These are phyloP conservation scores for Botrytis paeoniae DNA, from an alignment of 2,329 filamentous ascomycete species.

Conservation along the genomic window DNA sequence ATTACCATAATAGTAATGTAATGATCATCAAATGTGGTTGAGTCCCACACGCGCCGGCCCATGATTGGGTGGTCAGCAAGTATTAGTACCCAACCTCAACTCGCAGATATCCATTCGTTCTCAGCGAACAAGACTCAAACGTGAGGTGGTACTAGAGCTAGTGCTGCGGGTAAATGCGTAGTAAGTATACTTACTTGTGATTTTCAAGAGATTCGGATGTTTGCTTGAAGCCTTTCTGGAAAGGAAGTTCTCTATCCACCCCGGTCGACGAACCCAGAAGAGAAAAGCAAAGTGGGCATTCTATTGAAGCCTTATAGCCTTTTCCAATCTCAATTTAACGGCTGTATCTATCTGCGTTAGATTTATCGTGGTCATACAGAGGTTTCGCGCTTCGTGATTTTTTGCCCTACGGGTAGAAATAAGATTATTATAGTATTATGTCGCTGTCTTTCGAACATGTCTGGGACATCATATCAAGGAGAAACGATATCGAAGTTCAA, in stretches of 20 bases:
- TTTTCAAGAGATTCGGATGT: not conserved
- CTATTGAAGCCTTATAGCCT: too few relatives aligned
- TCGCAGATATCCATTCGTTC: not conserved
- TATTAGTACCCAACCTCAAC: not conserved
- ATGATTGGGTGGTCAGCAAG: not conserved
- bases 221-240: not conserved
- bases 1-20: not conserved
- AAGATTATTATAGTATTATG: too few relatives aligned
- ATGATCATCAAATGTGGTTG: not conserved
- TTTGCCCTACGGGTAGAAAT: too few relatives aligned
- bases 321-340: too few relatives aligned
- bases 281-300: too few relatives aligned
- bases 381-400: too few relatives aligned
- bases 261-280: too few relatives aligned
- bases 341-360: too few relatives aligned
- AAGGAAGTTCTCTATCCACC: not conserved
- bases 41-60: not conserved
- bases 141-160: not conserved
- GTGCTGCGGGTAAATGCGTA: not conserved
- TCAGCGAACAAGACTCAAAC: not conserved
- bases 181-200: not conserved
- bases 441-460: too few relatives aligned
- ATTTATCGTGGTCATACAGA: too few relatives aligned
- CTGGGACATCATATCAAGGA: too few relatives aligned
- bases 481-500: too few relatives aligned